Base-by-base conservation (phyloP, 1,284 basidiomycete genomes). In the Pseudozyma tsukubaensis region DNA sequence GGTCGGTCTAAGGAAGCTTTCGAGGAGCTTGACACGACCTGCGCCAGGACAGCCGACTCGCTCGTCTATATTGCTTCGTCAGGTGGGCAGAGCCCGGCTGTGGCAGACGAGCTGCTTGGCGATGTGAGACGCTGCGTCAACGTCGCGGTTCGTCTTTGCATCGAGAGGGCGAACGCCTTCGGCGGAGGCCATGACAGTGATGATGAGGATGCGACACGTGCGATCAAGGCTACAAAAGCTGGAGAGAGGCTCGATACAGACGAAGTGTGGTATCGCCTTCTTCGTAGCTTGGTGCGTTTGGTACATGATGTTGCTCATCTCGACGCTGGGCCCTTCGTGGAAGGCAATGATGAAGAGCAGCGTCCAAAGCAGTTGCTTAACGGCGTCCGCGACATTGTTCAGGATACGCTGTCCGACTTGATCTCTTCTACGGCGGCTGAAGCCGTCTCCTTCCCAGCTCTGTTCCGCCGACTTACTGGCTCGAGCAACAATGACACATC, bases 191-290 rank as follows among this genome's bases (percentile, higher is more conserved):
- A 66, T n/a, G 68, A 75, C 29, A 69, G 64, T 48, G 72, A 71
- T n/a, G 67, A 71, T 18, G 72, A 75, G 24, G 60, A 64, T 1
- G 14, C n/a, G 29, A 32, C 13, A 29, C 24, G 24, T 4, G 37
- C 14, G 11, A 24, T 43, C 6, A 39, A 19, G 18, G 14, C 39
- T 9, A 43, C 10, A 37, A 14, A 16, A n/a, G 39, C 34, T 7
- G 47, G 32, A 35, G 53, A 43, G 21, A 50, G 36, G 12, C 32
- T 75, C 35, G 88, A 90, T 1, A 86, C 91, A 14, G 93, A 95
- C 81, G 93, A 97, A 76, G 89, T 94, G 76, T 98, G 95, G 95
- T 94, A 93, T 83, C 89, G 90, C 66, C 87, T 97, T 0, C 88
- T 97, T 35, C 90, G 90, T 74, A 90, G 91, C 67, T 90, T 95